These are phyloP conservation scores for Termitomyces sp. DNA, from an alignment of 768 basidiomycete genomes.

Conservation along the genomic window DNA sequence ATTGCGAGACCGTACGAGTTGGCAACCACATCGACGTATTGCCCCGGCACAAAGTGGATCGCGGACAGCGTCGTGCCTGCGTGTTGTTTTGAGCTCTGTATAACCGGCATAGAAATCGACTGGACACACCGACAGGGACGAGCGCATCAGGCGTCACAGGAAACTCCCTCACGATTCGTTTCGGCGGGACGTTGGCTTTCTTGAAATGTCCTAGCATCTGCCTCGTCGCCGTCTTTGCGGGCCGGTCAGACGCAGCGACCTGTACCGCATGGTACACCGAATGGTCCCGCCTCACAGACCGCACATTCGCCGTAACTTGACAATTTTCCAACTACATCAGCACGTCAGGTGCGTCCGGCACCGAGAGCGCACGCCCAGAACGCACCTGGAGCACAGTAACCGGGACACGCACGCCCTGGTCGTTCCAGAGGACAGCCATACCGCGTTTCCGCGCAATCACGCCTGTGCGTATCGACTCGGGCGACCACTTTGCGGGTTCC, in stretches of 20 bases:
- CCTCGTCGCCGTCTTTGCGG: slow-evolving; percentile 63
- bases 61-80: slow-evolving; percentile 84
- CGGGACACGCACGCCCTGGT: slow-evolving; percentile 80
- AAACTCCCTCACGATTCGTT: slow-evolving; percentile 85
- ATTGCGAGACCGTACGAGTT: slow-evolving; percentile 63
- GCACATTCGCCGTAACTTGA: slow-evolving; percentile 80
- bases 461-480: slow-evolving; percentile 83
- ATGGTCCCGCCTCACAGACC: slow-evolving; percentile 55
- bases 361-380: background rate
- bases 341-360: background rate
- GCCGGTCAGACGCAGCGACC: slow-evolving; percentile 77
- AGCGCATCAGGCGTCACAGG: slow-evolving; percentile 85
- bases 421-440: slow-evolving; percentile 92
- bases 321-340: slow-evolving; percentile 72
- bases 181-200: slow-evolving; percentile 76
- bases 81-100: background rate
- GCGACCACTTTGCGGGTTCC: slow-evolving; percentile 65
- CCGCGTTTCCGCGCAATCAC: slow-evolving; percentile 93
- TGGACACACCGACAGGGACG: slow-evolving; percentile 75
- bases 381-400: slow-evolving; percentile 92
- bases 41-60: slow-evolving; percentile 94
- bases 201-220: slow-evolving; percentile 89
- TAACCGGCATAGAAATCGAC: background rate
- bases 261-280: slow-evolving; percentile 90
- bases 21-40: slow-evolving; percentile 87